Percentiles rank a stretch among this genome's conserved stretches.
Conservation (phyloP, 176 grass and related monocot species). For the Oryza australiensis region DNA sequence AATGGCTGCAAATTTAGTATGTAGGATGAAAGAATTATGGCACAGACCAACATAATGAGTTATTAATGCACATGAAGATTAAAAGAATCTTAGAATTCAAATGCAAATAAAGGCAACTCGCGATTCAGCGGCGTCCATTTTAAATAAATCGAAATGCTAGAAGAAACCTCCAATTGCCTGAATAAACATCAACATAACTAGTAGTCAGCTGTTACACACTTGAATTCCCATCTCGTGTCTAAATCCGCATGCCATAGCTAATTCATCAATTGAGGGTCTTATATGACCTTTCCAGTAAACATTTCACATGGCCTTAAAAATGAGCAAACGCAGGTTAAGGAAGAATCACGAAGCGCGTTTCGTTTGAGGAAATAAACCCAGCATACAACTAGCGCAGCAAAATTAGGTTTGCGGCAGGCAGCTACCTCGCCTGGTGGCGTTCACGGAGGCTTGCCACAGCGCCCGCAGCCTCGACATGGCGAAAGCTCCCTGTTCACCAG, state of each 20-base stretch:
- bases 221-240: background rate
- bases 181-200: background rate
- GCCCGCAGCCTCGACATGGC: slow-evolving; percentile 65
- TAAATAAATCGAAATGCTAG: slow-evolving; percentile 17
- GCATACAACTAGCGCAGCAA: background rate
- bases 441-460: slow-evolving; percentile 71
- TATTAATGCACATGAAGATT: background rate
- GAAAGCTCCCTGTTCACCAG: background rate
- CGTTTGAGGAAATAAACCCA: slow-evolving; percentile 14
- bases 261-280: background rate
- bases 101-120: background rate
- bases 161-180: background rate
- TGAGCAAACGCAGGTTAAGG: background rate
- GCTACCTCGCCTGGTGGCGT: slow-evolving; percentile 69
- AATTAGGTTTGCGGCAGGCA: background rate
- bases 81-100: background rate
- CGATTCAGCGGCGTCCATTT: background rate
- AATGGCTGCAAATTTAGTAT: slow-evolving; percentile 52
- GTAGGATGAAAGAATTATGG: background rate
- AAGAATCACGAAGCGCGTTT: background rate
- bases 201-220: background rate
- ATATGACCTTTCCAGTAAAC: slow-evolving; percentile 6
- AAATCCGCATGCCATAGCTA: background rate
- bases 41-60: background rate
- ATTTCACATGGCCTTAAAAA: background rate